A percentile compares a stretch with the other conserved stretches of the same genome.
phyloP scores from a whole-genome alignment of 345 rosid genomes.

The Murraya paniculata region DNA sequence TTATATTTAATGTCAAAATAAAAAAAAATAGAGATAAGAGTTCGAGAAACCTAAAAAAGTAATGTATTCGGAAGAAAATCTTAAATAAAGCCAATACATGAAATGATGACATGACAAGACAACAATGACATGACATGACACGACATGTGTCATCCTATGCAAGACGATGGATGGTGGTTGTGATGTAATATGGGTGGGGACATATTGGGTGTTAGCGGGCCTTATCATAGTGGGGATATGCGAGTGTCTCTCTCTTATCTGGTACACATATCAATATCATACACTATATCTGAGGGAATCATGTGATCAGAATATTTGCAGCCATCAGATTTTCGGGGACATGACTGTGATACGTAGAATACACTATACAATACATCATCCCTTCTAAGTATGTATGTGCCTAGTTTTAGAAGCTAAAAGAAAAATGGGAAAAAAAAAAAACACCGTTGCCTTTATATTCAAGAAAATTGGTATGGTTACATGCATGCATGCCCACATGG shows the following conservation, averaged over 20 bases:
- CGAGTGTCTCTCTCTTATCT: not conserved
- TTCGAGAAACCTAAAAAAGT: no score
- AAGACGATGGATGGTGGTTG: conserved; percentile 24
- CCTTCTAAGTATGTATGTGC: not conserved
- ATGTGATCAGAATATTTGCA: not conserved
- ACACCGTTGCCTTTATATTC: no score
- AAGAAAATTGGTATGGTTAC: no score
- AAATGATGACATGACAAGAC: conserved; percentile 3
- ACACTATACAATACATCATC: not conserved
- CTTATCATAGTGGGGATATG: conserved; percentile 12
- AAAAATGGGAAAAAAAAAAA: no score
- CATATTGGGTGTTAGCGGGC: conserved; percentile 24
- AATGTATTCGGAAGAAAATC: no score
- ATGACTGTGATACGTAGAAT: not conserved
- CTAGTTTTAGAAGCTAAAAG: not conserved
- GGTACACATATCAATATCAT: not conserved
- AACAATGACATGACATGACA: conserved; percentile 19
- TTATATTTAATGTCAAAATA: no score
- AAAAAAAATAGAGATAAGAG: no score
- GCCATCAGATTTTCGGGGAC: not conserved
- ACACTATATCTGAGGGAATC: not conserved
- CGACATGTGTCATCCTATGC: no score
- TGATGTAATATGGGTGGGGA: conserved; percentile 28
- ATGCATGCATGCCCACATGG: not conserved
- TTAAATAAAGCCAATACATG: no score